Conservation (phyloP, 306 rosid species). For the Morella rubra region DNA sequence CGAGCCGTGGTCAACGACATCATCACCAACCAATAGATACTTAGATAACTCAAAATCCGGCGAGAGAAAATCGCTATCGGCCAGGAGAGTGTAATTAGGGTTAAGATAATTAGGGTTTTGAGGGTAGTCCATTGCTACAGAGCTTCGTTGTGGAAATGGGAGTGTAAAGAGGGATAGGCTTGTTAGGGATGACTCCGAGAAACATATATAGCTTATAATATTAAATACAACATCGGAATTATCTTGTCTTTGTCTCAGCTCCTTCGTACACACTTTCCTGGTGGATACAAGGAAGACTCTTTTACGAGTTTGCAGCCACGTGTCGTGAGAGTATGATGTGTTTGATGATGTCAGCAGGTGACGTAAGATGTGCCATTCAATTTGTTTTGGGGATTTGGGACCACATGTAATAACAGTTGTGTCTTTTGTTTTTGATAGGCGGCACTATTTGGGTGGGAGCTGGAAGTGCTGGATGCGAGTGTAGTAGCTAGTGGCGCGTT, state of each 20-base stretch:
- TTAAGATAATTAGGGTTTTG: conserved; percentile 34
- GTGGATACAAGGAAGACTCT: conserved; percentile 44
- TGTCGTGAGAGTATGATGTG: conserved; percentile 27
- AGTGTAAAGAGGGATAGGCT: conserved; percentile 11
- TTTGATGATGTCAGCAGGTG: conserved; percentile 31
- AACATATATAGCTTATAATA: conserved; percentile 4
- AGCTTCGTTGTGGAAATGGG: neutral
- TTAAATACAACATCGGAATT: neutral
- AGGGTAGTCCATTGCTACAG: conserved; percentile 40
- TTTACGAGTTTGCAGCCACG: conserved; percentile 10
- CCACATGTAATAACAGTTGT: too few relatives aligned
- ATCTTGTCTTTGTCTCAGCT: neutral
- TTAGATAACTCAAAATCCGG: conserved; percentile 44
- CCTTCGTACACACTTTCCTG: conserved; percentile 44
- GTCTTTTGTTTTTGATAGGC: too few relatives aligned
- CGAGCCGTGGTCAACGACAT: conserved; percentile 35
- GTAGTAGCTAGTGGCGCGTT: too few relatives aligned
- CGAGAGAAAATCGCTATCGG: conserved; percentile 24
- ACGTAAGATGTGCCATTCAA: neutral
- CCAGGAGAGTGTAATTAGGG: conserved; percentile 23
- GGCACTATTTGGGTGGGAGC: too few relatives aligned
- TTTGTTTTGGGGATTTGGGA: too few relatives aligned
- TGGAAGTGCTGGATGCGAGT: too few relatives aligned
- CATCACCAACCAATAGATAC: conserved; percentile 37
- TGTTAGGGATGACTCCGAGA: conserved; percentile 7